phyloP scores from a whole-genome alignment of 2,329 filamentous ascomycete species.

The Alternaria rosae region DNA sequence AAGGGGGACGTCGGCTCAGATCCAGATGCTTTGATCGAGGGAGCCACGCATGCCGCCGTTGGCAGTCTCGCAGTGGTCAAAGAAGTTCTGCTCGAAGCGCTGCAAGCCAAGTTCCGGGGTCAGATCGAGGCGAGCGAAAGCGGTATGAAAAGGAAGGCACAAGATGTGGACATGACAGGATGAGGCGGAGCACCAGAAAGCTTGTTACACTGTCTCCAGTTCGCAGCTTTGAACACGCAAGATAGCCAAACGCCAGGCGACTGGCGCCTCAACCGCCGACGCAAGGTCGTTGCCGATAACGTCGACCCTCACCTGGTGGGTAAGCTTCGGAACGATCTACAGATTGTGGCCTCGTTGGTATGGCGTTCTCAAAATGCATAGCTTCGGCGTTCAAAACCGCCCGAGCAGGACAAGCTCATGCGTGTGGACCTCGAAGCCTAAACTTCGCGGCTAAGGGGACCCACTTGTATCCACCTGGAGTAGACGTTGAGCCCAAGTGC shows the following conservation, averaged over 20 bases:
- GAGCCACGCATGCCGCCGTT: constrained; percentile 68
- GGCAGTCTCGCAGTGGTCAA: constrained; percentile 66
- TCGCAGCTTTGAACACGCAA: neutral
- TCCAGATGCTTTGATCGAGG: constrained; percentile 66
- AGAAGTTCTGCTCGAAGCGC: constrained; percentile 65
- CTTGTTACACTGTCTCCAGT: neutral
- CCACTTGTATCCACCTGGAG: constrained; percentile 3
- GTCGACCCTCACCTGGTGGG: neutral
- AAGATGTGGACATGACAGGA: constrained; percentile 45
- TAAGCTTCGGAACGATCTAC: neutral
- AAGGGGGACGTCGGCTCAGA: constrained; percentile 70
- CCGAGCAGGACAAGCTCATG: neutral
- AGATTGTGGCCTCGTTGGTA: neutral
- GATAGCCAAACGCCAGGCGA: neutral
- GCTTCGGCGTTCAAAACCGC: constrained; percentile 4
- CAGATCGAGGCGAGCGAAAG: constrained; percentile 23
- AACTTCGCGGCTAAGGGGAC: constrained; percentile 2
- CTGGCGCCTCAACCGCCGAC: neutral
- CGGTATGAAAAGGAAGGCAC: constrained; percentile 36
- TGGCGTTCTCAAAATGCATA: constrained; percentile 2
- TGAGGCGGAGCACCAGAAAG: constrained; percentile 21
- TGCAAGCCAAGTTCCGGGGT: constrained; percentile 42
- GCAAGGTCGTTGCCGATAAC: neutral
- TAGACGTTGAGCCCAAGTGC: constrained; percentile 3
- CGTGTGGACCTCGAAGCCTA: neutral